Conservation (phyloP, 345 rosid species). For the Hibiscus syriacus region DNA sequence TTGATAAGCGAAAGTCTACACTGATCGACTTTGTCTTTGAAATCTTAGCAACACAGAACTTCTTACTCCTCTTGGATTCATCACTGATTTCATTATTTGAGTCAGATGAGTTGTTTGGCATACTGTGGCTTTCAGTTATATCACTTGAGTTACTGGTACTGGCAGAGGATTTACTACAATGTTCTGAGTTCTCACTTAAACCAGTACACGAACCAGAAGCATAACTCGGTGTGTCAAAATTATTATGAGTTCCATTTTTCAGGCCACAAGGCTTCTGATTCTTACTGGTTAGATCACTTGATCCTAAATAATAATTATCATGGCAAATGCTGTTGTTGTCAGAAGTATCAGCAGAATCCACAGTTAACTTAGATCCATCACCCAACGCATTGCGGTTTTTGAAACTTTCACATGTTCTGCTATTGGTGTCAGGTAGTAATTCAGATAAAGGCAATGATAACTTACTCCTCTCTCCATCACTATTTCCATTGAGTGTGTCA, state of each 20-base stretch:
- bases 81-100: constrained; percentile 29
- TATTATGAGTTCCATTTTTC: constrained; percentile 31
- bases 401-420: constrained; percentile 21
- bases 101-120: constrained; percentile 28
- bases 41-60: constrained; percentile 52
- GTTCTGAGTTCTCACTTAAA: constrained; percentile 27
- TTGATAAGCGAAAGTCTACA: constrained; percentile 86
- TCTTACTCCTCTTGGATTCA: constrained; percentile 45
- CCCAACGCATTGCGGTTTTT: constrained; percentile 17
- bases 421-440: constrained; percentile 34
- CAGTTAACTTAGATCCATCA: constrained; percentile 21
- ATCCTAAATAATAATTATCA: constrained; percentile 26
- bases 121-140: constrained; percentile 36
- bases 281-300: constrained; percentile 25
- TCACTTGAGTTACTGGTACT: constrained; percentile 31
- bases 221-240: constrained; percentile 23
- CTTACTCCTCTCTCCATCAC: constrained; percentile 15
- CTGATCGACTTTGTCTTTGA: constrained; percentile 73
- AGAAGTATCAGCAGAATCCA: constrained; percentile 30
- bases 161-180: constrained; percentile 29
- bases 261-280: constrained; percentile 28
- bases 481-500: constrained; percentile 13
- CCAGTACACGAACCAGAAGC: constrained; percentile 29
- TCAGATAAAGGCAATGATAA: constrained; percentile 28
- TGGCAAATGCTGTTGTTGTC: constrained; percentile 24